phyloP scores from a whole-genome alignment of 495 filamentous ascomycete genomes.

The Penicillium goetzii region DNA sequence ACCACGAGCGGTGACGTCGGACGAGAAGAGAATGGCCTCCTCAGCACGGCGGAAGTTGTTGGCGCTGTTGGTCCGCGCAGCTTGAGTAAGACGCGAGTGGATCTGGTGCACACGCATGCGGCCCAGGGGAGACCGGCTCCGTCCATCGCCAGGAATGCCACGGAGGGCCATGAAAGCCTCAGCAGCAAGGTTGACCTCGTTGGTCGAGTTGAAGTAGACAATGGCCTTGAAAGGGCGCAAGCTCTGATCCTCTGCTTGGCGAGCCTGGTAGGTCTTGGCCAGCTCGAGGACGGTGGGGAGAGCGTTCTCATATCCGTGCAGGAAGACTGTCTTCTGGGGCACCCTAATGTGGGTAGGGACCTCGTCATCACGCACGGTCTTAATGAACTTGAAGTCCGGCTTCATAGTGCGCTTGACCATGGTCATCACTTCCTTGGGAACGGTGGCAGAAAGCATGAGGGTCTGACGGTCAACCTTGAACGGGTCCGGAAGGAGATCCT shows the following conservation, averaged over 20 bases:
- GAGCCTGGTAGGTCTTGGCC: slow-evolving; percentile 56
- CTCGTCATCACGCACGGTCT: slow-evolving; percentile 81
- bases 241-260: slow-evolving; percentile 33
- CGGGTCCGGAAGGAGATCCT: slow-evolving; percentile 64
- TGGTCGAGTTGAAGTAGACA: slow-evolving; percentile 82
- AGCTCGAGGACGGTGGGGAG: slow-evolving; percentile 80
- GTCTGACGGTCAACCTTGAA: slow-evolving; percentile 74
- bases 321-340: slow-evolving; percentile 71
- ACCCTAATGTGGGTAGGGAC: slow-evolving; percentile 80
- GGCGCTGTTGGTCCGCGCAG: slow-evolving; percentile 64
- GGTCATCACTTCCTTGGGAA: slow-evolving; percentile 78
- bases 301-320: slow-evolving; percentile 72
- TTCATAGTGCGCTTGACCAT: slow-evolving; percentile 74
- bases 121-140: slow-evolving; percentile 48
- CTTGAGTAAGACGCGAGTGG: slow-evolving; percentile 78
- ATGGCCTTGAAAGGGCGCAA: slow-evolving; percentile 87
- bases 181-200: slow-evolving; percentile 65
- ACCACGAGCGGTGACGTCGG: slow-evolving; percentile 92
- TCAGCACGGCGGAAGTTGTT: slow-evolving; percentile 66
- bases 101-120: slow-evolving; percentile 64
- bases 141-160: slow-evolving; percentile 27
- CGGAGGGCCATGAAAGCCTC: slow-evolving; percentile 61
- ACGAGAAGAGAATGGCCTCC: slow-evolving; percentile 80
- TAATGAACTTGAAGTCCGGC: slow-evolving; percentile 77
- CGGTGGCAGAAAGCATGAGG: slow-evolving; percentile 90